Evolutionary conservation across 2,329 filamentous ascomycete species (phyloP), one percentile per base, ranked within the genome.

Genomic region (Geosmithia morbida): DNA sequence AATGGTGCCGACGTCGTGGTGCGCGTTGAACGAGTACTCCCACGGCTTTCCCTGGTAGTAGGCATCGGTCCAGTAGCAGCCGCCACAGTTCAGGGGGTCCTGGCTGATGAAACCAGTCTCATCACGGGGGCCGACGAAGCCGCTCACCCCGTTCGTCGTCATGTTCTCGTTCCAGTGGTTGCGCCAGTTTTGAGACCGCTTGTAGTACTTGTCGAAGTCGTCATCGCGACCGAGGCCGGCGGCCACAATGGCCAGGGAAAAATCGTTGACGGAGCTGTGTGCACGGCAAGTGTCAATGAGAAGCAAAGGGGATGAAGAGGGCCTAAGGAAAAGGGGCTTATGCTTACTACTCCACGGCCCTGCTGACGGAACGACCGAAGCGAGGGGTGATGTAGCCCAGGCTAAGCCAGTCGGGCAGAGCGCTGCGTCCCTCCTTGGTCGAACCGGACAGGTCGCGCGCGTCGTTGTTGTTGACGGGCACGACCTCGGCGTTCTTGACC

Each of bases 11-110:
- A 82, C 66, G 58, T 86, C 81, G 59, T 85, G 81, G 45, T 81
- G 74, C n/a, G 78, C 74, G 50, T 80, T 81, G 67, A 82, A 80
- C 5, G 73, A 77, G 62, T 85, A 85, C 48, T 80, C 76, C 69
- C 77, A 81, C 0, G 79, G 73, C 8, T 72, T 68, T 10, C 67
- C 79, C 58, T 83, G 69, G 56, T 83, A 83, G 54, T 66, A 63
- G 14, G 67, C 63, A 54, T 81, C 74, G 2, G 62, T 67, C 80
- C 81, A 84, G 60, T 84, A 83, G 61, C 81, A 85, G 2, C 76
- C 77, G 7, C 71, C 75, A 52, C 79, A 82, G 26, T 59, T 62
- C 16, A 79, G 57, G 1, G 79, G 78, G 55, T 83, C 70, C 49
- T 79, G 77, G 1, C 63, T 53, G 8, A 65, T 55, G 53, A 81